Evolutionary conservation across 352 stramenopile genomes (phyloP).

Genomic region (Phytophthora megakarya): DNA sequence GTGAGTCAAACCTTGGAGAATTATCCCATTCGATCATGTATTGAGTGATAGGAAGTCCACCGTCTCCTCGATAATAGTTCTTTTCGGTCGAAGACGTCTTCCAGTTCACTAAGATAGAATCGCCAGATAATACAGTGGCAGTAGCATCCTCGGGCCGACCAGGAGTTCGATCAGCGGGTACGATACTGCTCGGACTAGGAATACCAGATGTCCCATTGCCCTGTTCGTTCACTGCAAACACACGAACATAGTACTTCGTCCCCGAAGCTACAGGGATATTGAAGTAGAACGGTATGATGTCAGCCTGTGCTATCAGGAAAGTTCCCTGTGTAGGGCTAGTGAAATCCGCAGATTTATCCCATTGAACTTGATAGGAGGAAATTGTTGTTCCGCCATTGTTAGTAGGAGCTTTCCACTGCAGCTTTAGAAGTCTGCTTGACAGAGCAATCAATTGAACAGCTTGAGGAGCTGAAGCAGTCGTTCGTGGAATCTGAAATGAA

Average conservation of each 20-base stretch:
- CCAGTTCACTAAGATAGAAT: slow-evolving; percentile 94
- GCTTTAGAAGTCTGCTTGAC: slow-evolving; percentile 78
- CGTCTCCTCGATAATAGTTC: slow-evolving; percentile 90
- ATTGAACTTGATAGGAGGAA: slow-evolving; percentile 92
- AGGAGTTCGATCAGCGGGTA: slow-evolving; percentile 73
- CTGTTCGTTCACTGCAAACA: slow-evolving; percentile 93
- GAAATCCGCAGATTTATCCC: slow-evolving; percentile 91
- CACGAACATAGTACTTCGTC: slow-evolving; percentile 87
- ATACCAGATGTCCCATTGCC: slow-evolving; percentile 57
- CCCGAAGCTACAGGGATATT: slow-evolving; percentile 85
- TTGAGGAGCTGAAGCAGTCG: slow-evolving; percentile 42
- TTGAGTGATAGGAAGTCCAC: slow-evolving; percentile 91
- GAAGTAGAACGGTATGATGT: slow-evolving; percentile 83
- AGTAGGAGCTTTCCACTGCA: slow-evolving; percentile 66
- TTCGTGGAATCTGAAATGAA: slow-evolving; percentile 59
- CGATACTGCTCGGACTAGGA: slow-evolving; percentile 56
- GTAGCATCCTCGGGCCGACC: slow-evolving; percentile 64
- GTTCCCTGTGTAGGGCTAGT: slow-evolving; percentile 22
- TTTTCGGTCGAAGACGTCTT: slow-evolving; percentile 79
- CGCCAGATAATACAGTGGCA: slow-evolving; percentile 84
- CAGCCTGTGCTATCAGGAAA: slow-evolving; percentile 44
- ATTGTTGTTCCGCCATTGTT: slow-evolving; percentile 79
- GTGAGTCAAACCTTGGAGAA: slow-evolving; percentile 89
- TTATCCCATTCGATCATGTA: slow-evolving; percentile 97
- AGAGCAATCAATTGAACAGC: slow-evolving; percentile 56